These are phyloP conservation scores for Trypanosomatidae sp. DNA, from an alignment of 208 protist species.

Conservation along the genomic window DNA sequence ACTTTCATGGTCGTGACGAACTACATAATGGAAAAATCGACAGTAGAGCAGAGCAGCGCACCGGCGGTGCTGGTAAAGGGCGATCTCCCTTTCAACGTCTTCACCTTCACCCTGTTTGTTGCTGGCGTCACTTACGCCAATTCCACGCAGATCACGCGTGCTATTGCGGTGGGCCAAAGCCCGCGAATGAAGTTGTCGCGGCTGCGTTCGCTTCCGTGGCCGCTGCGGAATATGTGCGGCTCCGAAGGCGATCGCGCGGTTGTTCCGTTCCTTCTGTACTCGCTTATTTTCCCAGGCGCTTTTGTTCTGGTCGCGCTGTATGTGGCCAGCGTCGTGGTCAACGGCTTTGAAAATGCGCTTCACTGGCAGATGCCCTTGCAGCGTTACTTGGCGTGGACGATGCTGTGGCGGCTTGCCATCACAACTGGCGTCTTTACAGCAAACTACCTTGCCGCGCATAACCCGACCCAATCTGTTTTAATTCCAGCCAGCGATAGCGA, in stretches of 20 bases:
- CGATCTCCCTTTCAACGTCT: constrained; percentile 28
- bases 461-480: constrained; percentile 38
- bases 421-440: constrained; percentile 31
- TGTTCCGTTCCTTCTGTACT: constrained; percentile 37
- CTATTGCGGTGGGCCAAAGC: constrained; percentile 34
- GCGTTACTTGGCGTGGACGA: constrained; percentile 32
- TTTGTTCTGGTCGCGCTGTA: constrained; percentile 26
- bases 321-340: constrained; percentile 21
- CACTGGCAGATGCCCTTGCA: constrained; percentile 38
- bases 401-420: constrained; percentile 36
- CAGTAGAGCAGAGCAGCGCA: constrained; percentile 31
- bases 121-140: constrained; percentile 31
- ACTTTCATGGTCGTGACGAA: constrained; percentile 31
- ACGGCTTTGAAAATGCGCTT: constrained; percentile 25
- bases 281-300: constrained; percentile 30
- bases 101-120: constrained; percentile 35
- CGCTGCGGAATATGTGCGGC: constrained; percentile 37
- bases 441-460: constrained; percentile 43
- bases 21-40: constrained; percentile 50
- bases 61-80: constrained; percentile 32
- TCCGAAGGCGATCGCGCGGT: constrained; percentile 30
- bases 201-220: constrained; percentile 34
- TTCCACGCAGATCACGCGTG: constrained; percentile 37
- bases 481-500: constrained; percentile 19
- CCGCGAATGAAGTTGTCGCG: constrained; percentile 32